Base-by-base conservation (phyloP, 176 grass and related monocot species). In the Thinopyrum elongatum region DNA sequence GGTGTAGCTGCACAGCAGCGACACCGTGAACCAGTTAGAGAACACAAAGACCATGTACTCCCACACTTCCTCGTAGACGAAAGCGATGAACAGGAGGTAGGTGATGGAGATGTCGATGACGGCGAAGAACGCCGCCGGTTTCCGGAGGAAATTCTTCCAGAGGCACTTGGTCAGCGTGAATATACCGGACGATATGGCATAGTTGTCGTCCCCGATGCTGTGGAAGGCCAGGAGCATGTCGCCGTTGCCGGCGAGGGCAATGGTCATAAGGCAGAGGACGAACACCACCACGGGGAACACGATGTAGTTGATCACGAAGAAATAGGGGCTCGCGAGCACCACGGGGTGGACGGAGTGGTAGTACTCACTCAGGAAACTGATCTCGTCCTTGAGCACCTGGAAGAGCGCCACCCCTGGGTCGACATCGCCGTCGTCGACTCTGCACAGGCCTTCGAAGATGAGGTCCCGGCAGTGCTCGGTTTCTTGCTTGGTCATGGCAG, bases 281-380 rank as follows among this genome's bases (percentile, higher is more conserved):
- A 27, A 0, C 4, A 83, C 67, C 7, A 72, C n/a, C 9, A 59
- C 0, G 0, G 67, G 81, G 33, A 72, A 6, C 0, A 59, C 8
- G 15, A 83, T 2, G 67, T 83, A 72, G 81, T 83, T 83, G 5
- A 11, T 33, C 2, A 83, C 31, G 0, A 72, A 7, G 67, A 83
- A 83, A 59, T 58, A 76, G 3, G 78, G 85, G 31, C 70, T 87
- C 0, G 85, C 85, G 0, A 87, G 30, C 11, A 82, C 60, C 2
- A 87, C 70, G 0, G 85, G 78, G 17, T 75, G 4, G 6, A 87
- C 85, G 0, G 79, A 87, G 70, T 82, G 79, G n/a, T 87, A 76
- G n/a, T 82, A 87, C 70, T 87, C 85, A 8, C 4, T 13, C 0
- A 87, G n/a, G 42, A 87, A 87, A 30, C 10, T 34, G 26, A 81